Evolutionary conservation across 495 filamentous ascomycete species (phyloP).

Genomic region (Paragyromitra xinjiangensis): DNA sequence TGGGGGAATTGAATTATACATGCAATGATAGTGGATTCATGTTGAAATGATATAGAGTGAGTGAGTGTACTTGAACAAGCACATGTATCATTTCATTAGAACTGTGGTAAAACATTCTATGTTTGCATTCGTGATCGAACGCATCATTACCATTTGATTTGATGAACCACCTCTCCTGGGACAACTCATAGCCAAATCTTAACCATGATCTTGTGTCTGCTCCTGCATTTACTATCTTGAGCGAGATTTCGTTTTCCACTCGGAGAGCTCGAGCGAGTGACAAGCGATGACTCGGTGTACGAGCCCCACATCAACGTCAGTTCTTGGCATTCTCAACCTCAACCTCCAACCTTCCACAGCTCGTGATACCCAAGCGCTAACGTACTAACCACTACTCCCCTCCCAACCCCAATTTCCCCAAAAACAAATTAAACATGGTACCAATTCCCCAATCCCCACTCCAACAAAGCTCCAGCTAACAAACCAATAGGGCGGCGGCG

Average conservation of each 20-base stretch:
- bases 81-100: too few species aligned
- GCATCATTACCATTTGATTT: not conserved
- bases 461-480: slow-evolving; percentile 59
- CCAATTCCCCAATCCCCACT: not conserved
- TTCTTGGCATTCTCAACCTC: slow-evolving; percentile 38
- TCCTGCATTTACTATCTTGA: not conserved
- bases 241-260: not conserved
- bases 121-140: not conserved
- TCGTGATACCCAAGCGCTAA: slow-evolving; percentile 28
- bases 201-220: not conserved
- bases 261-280: slow-evolving; percentile 15
- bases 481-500: slow-evolving; percentile 71
- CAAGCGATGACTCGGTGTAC: not conserved
- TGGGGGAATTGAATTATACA: too few species aligned
- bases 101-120: too few species aligned
- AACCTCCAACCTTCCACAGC: slow-evolving; percentile 28
- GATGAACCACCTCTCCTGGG: not conserved
- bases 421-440: slow-evolving; percentile 37
- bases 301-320: slow-evolving; percentile 17
- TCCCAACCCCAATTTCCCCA: not conserved
- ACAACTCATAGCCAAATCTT: not conserved
- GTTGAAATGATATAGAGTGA: not conserved
- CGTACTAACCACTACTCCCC: slow-evolving; percentile 2
- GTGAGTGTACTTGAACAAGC: too few species aligned
- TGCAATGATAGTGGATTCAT: too few species aligned